Evolutionary conservation across 2,329 filamentous ascomycete genomes (phyloP).

Genomic region (Hymenoscyphus scutula): DNA sequence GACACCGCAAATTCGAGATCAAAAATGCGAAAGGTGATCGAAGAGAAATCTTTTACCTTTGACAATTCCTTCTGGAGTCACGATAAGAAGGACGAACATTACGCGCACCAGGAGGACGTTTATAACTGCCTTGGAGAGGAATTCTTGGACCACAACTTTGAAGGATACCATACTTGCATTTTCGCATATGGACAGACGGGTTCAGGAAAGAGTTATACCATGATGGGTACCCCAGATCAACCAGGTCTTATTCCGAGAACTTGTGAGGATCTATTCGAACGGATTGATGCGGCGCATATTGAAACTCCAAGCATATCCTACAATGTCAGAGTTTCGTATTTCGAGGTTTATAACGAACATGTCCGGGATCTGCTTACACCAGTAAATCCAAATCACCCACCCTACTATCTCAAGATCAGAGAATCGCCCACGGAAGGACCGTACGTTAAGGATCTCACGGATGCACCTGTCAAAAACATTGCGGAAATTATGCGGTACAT

Average conservation of each 20-base stretch:
- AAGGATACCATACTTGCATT: constrained; percentile 98
- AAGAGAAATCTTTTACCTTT: constrained; percentile 92
- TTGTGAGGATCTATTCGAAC: constrained; percentile 92
- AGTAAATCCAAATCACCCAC: constrained; percentile 64
- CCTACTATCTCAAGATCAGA: constrained; percentile 94
- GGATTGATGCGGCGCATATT: constrained; percentile 72
- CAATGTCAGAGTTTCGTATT: constrained; percentile 96
- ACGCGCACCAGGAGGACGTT: constrained; percentile 87
- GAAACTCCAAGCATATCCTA: constrained; percentile 92
- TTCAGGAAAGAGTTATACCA: constrained; percentile 97
- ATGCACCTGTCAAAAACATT: constrained; percentile 85
- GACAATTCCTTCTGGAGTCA: constrained; percentile 99
- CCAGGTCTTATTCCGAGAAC: constrained; percentile 92
- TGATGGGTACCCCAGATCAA: constrained; percentile 85
- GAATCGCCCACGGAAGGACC: constrained; percentile 93
- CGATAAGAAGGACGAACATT: constrained; percentile 73
- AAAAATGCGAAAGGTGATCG: constrained; percentile 70
- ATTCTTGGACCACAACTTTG: constrained; percentile 98
- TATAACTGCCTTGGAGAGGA: constrained; percentile 94
- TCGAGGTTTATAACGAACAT: constrained; percentile 99
- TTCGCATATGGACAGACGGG: constrained; percentile 98
- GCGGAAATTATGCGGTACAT: constrained; percentile 86
- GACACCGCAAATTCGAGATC: constrained; percentile 54
- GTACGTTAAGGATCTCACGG: constrained; percentile 94
- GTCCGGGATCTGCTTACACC: constrained; percentile 90